Percentiles rank a stretch among this genome's conserved stretches.
These are phyloP conservation scores for Gnomoniopsis sp. DNA, from an alignment of 2,329 filamentous ascomycete genomes.

Conservation along the genomic window DNA sequence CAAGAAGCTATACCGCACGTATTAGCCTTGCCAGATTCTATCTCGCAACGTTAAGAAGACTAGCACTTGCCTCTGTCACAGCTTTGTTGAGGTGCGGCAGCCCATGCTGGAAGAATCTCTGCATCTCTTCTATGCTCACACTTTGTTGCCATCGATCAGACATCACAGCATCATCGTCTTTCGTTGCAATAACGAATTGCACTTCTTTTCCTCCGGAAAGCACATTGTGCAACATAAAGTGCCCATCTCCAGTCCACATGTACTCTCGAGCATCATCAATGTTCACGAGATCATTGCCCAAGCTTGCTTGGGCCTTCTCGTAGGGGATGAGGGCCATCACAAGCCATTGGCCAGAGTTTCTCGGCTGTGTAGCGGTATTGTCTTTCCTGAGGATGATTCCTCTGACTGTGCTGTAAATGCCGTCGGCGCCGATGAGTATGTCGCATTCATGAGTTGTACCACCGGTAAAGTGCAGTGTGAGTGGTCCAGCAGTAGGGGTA, in stretches of 20 bases:
- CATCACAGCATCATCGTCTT: background rate
- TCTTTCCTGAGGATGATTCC: conserved; percentile 30
- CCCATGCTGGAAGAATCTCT: conserved; percentile 12
- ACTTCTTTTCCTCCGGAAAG: conserved; percentile 1
- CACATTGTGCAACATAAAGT: background rate
- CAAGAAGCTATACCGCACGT: too few species aligned
- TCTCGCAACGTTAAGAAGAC: too few species aligned
- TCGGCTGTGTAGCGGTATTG: conserved; percentile 17
- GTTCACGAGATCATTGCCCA: conserved; percentile 19
- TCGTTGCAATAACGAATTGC: conserved; percentile 14
- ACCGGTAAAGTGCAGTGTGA: conserved; percentile 22
- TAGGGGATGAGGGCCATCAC: conserved; percentile 23
- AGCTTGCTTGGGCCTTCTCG: conserved; percentile 17
- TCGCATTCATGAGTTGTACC: conserved; percentile 27
- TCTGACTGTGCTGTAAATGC: conserved; percentile 35
- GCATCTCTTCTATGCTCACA: conserved; percentile 21
- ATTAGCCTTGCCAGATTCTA: too few species aligned
- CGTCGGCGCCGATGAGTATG: conserved; percentile 36
- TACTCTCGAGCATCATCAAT: conserved; percentile 23
- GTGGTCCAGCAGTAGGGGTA: background rate
- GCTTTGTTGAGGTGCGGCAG: background rate
- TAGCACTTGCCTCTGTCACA: background rate
- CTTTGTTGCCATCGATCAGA: conserved; percentile 20
- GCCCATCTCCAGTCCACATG: conserved; percentile 20
- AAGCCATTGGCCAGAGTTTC: conserved; percentile 21